Evolutionary conservation across 2,329 filamentous ascomycete species (phyloP), one percentile per base, ranked within the genome.

Genomic region (Chaetomium strumarium): DNA sequence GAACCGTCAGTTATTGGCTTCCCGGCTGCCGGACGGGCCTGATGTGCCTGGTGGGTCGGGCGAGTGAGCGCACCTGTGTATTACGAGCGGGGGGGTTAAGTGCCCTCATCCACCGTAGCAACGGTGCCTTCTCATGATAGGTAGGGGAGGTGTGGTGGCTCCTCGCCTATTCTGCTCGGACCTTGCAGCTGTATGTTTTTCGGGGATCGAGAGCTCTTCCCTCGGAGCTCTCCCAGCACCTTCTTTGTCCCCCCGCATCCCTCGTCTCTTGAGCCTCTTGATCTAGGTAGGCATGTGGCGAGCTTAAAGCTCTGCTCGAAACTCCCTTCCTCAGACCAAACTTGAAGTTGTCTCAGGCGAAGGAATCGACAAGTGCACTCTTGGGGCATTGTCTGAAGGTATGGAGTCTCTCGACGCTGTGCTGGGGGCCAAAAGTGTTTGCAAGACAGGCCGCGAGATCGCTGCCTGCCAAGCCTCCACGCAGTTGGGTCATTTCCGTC

Each of bases 401-500:
- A n/a, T n/a, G n/a, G n/a, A n/a, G n/a, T n/a, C n/a, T 2, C 31
- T 52, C 49, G 19, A 37, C 38, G n/a, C 41, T 34, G 31, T 33
- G 29, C 39, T 34, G 11, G 17, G 39, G 46, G 20, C 4, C 43
- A 31, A n/a, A n/a, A 14, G 13, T 48, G 51, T 49, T 50, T 54
- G 52, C 49, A 30, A 11, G 36, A 38, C 33, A 30, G 24, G 39
- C n/a, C 39, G 38, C 19, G 33, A n/a, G 13, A 8, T 33, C 19
- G 38, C 45, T 51, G 48, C 36, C 44, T 55, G 60, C 56, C 58
- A 58, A 60, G 60, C 51, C 55, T 47, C 48, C 39, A 36, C 51
- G 53, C 55, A 55, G 53, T 55, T 58, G 57, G 51, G 34, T 57
- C 49, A 56, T 57, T 53, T 59, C 55, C 49, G 31, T 51, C 17